These are phyloP conservation scores for Paspalum vaginatum DNA, from an alignment of 176 grass and related monocot genomes.

Conservation along the genomic window DNA sequence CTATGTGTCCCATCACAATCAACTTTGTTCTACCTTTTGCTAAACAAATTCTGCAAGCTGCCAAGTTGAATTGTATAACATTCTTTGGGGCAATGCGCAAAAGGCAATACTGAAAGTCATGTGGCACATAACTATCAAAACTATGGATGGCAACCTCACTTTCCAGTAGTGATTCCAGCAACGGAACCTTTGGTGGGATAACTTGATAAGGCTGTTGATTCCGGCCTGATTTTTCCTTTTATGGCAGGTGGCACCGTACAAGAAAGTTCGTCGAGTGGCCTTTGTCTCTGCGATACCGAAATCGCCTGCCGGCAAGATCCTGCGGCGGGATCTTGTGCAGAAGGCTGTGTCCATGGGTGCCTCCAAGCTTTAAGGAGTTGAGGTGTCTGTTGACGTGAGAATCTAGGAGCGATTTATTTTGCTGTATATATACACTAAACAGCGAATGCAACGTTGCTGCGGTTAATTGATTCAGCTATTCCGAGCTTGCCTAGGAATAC, in stretches of 20 bases:
- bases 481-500: background rate
- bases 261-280: constrained; percentile 73
- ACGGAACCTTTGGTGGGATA: background rate
- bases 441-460: too few species aligned
- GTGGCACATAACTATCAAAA: background rate
- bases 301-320: constrained; percentile 69
- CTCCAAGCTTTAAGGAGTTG: constrained; percentile 64
- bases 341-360: constrained; percentile 48
- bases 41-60: constrained; percentile 22
- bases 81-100: background rate
- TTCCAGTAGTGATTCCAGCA: background rate
- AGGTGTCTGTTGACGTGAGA: constrained; percentile 13
- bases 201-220: background rate
- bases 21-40: background rate
- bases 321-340: constrained; percentile 57
- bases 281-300: constrained; percentile 63
- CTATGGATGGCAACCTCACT: background rate
- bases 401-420: background rate
- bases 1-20: background rate
- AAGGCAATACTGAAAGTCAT: constrained; percentile 1
- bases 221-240: constrained; percentile 7
- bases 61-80: background rate
- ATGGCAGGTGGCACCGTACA: constrained; percentile 74
- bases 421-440: background rate
- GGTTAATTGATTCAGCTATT: background rate